Base-by-base conservation (phyloP, 805 yeast species). In the Kodamaea leandrae region DNA sequence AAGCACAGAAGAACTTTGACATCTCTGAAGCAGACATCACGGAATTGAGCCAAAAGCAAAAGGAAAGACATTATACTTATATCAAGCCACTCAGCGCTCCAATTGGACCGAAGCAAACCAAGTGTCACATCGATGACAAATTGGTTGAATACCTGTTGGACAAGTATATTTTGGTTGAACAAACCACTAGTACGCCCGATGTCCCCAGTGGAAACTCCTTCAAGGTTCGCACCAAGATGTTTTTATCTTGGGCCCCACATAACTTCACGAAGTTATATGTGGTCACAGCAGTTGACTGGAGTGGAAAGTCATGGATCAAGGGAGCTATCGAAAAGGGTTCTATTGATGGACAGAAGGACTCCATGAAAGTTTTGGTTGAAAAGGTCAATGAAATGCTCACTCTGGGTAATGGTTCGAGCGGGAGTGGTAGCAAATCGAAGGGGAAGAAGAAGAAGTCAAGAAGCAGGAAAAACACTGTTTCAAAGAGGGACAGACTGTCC, bases 161-260 rank as follows among this genome's bases (percentile, higher is more conserved):
- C 6, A 61, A 66, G 17, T 73, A 73, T 48, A 76, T 87, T 24
- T 74, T 79, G 44, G 79, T 88, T 2, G 63, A 80, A 2, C 78
- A 82, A 30, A 68, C 77, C 2, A 79, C 91, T 0, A 68, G 66
- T 29, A 90, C 99, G 0, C 99, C 99, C 0, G 93, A 88, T 55
- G 98, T 93, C 12, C 99, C 99, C 0, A 84, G 90, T 53, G 99
- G 99, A 4, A 74, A 74, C 32, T 75, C 86, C 1, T 93, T 93
- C 59, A 71, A 76, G 23, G 89, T 89, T 1, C 73, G 79, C 47
- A 86, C 96, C 0, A 71, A 85, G 45, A 85, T 80, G 52, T 67
- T 81, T 33, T 63, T 88, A 41, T 72, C 83, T 2, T 93, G 99
- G 98, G 88, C 72, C 0, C 70, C 67, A 6, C 61, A 71, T 20